Percentiles rank a stretch among this genome's conserved stretches.
Evolutionary conservation across 768 basidiomycete species (phyloP).

Genomic region (Peribolospora kevripleyi): DNA sequence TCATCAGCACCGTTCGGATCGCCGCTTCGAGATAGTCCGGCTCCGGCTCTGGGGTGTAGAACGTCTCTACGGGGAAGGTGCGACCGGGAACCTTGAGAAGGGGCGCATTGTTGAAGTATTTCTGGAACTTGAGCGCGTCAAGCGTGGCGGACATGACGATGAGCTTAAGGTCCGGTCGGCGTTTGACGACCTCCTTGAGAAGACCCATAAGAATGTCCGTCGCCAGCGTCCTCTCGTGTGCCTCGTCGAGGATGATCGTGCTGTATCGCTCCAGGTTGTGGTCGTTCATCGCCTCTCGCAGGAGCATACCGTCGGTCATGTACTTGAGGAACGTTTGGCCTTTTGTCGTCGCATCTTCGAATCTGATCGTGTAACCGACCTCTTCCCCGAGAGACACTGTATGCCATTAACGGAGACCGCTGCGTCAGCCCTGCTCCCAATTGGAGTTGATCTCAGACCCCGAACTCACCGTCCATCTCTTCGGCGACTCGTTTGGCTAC

Average conservation of each 20-base stretch:
- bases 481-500: conserved; percentile 96
- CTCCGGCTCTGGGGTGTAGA: conserved; percentile 77
- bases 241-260: conserved; percentile 95
- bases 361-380: conserved; percentile 94
- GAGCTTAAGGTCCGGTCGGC: conserved; percentile 71
- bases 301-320: conserved; percentile 97
- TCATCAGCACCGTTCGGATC: conserved; percentile 86
- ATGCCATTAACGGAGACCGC: conserved; percentile 2
- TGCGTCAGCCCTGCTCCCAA: neutral
- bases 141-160: conserved; percentile 98
- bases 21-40: conserved; percentile 93
- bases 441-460: neutral
- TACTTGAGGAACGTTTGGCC: conserved; percentile 91
- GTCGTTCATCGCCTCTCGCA: conserved; percentile 65
- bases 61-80: conserved; percentile 86
- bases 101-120: conserved; percentile 44
- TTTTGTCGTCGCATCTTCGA: conserved; percentile 81
- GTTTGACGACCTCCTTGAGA: conserved; percentile 56
- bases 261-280: conserved; percentile 68
- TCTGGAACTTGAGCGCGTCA: conserved; percentile 87
- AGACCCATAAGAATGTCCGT: conserved; percentile 98
- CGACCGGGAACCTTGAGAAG: conserved; percentile 38
- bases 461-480: conserved; percentile 74
- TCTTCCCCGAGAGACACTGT: conserved; percentile 74
- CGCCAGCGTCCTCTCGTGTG: conserved; percentile 89